Evolutionary conservation across 1,284 basidiomycete genomes (phyloP).

Genomic region (Trichosporon sp.): DNA sequence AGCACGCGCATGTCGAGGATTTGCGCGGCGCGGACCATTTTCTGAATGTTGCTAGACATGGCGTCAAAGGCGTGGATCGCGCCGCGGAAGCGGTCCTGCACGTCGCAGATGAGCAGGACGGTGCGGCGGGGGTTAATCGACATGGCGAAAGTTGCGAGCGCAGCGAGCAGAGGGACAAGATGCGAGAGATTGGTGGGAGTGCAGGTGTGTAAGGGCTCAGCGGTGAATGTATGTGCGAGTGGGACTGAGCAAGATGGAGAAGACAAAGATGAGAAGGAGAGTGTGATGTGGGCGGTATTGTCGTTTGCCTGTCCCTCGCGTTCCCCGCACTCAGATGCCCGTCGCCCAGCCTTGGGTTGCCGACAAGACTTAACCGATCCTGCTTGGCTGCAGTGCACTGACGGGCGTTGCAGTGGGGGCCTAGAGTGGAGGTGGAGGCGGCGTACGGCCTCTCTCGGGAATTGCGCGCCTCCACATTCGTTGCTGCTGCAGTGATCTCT

Average conservation of each 20-base stretch:
- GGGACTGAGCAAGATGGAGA: neutral
- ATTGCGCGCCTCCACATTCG: constrained; percentile 7
- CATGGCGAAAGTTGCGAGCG: constrained; percentile 22
- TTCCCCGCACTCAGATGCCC: constrained; percentile 7
- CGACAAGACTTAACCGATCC: constrained; percentile 8
- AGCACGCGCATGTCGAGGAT: constrained; percentile 32
- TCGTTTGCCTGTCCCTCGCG: neutral
- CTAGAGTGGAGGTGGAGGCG: constrained; percentile 7
- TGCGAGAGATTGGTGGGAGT: neutral
- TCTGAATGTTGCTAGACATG: constrained; percentile 68
- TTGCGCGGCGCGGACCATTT: constrained; percentile 71
- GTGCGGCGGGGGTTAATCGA: constrained; percentile 55
- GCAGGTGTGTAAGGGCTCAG: neutral
- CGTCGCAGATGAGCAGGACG: constrained; percentile 75
- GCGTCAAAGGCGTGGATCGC: constrained; percentile 70
- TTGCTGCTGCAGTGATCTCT: neutral
- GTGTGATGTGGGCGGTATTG: constrained; percentile 6
- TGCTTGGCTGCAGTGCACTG: neutral
- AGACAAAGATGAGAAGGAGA: neutral
- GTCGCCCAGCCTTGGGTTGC: neutral
- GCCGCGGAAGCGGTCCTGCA: constrained; percentile 70
- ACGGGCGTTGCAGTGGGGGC: neutral
- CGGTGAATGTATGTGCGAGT: neutral
- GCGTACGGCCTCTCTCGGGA: neutral
- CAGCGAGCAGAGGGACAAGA: neutral